Evolutionary conservation across 805 yeast species (phyloP), one percentile per base, ranked within the genome.

Genomic region (Saturnispora sekii): DNA sequence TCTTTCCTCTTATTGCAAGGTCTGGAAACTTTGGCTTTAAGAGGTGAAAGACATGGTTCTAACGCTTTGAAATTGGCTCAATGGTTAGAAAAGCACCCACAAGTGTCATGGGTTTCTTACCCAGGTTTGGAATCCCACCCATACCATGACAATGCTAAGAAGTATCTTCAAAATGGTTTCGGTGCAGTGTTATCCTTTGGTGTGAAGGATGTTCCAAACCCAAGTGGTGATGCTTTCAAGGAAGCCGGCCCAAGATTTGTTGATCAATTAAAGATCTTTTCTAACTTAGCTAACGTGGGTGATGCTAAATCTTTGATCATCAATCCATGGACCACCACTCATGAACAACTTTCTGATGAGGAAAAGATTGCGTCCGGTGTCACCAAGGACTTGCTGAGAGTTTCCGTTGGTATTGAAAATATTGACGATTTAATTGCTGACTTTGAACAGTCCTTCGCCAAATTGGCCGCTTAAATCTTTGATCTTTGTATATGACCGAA

Each of bases 261-360:
- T 49, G 96, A 89, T 65, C 69, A 67, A 55, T 76, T 93, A 65
- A 77, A 86, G 65, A 67, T 93, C 47, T 94, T 95, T 46, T 82
- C 95, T 30, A 85, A 88, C 69, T 77, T 93, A 61, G 97, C 98
- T 41, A 90, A 90, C 59, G 97, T 90, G 48, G 98, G 98, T 61
- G 98, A 90, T 60, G 81, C 90, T 41, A 93, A 90, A 71, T 86
- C 97, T 38, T 74, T 90, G 61, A 95, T 90, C 47, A 90, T 90
- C 64, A 89, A 96, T 44, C 98, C 98, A 53, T 89, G 82, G 74
- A 87, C 76, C 67, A 93, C 97, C 35, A 90, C 97, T 21, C 98
- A 90, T 67, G 89, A 87, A 63, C 97, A 93, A 70, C 74, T 90
- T 59, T 65, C 70, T 35, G 87, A 84, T 38, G 84, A 79, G 52